A percentile compares a stretch with the other conserved stretches of the same genome.
These are phyloP conservation scores for Ogataea methylovora DNA, from an alignment of 805 yeast species.

Conservation along the genomic window DNA sequence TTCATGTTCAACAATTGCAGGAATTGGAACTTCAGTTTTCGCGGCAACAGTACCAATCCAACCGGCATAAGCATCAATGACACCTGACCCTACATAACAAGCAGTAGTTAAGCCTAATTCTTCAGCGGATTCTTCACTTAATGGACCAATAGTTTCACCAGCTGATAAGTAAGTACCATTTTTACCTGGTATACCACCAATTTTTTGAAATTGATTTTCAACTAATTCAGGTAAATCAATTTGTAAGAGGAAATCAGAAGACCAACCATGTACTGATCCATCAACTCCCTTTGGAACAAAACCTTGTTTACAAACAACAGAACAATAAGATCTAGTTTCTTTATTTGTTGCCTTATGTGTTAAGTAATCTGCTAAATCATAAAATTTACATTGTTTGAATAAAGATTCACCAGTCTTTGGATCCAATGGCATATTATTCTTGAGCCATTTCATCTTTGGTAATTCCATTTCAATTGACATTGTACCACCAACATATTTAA, in stretches of 20 bases:
- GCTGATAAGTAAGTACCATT: constrained; percentile 76
- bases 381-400: constrained; percentile 65
- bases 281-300: constrained; percentile 90
- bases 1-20: constrained; percentile 43
- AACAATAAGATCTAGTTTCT: constrained; percentile 83
- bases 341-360: constrained; percentile 87
- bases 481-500: constrained; percentile 92
- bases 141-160: constrained; percentile 80
- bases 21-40: constrained; percentile 53
- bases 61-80: constrained; percentile 97
- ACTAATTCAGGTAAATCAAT: constrained; percentile 73
- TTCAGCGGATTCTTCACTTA: constrained; percentile 59
- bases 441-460: constrained; percentile 96
- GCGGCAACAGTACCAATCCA: constrained; percentile 99
- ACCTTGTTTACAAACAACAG: constrained; percentile 94
- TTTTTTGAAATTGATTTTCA: constrained; percentile 64
- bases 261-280: constrained; percentile 84
- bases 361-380: constrained; percentile 86
- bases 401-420: constrained; percentile 17
- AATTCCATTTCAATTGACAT: constrained; percentile 99
- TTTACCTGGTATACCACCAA: constrained; percentile 77
- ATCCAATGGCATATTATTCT: constrained; percentile 65
- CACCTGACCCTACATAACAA: constrained; percentile 89
- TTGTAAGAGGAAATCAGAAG: constrained; percentile 59
- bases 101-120: constrained; percentile 76